Percentiles rank a stretch among this genome's conserved stretches.
phyloP scores from a whole-genome alignment of 345 rosid genomes.

The Eucalyptus shirleyi region DNA sequence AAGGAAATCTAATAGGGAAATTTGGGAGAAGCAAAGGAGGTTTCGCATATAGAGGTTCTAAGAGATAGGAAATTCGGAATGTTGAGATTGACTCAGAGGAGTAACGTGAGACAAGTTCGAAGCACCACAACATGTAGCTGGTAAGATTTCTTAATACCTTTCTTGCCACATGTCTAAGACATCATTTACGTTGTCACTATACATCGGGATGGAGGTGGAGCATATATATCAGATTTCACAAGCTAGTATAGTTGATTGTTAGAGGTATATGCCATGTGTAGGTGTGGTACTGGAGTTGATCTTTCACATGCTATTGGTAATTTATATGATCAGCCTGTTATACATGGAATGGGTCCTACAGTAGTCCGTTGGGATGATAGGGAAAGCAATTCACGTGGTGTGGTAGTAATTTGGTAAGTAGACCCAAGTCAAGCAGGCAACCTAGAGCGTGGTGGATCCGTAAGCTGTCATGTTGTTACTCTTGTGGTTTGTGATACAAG shows the following conservation, averaged over 20 bases:
- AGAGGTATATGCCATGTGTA: neutral
- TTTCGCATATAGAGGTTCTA: neutral
- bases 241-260: neutral
- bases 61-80: neutral
- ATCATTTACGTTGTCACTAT: no score
- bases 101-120: fast-evolving
- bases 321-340: neutral
- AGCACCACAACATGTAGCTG: no score
- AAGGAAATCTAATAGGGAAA: neutral
- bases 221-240: neutral
- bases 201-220: no score
- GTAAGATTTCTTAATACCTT: no score
- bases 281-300: neutral
- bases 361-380: no score
- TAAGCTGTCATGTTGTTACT: no score
- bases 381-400: neutral
- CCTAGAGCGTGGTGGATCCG: no score
- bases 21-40: no score
- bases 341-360: neutral
- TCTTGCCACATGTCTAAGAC: no score
- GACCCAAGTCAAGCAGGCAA: no score
- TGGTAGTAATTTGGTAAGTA: no score
- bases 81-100: neutral
- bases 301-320: neutral
- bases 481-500: no score